Percentiles rank a stretch among this genome's conserved stretches.
phyloP scores from a whole-genome alignment of 768 basidiomycete species.

The Lactifluus pinguis region DNA sequence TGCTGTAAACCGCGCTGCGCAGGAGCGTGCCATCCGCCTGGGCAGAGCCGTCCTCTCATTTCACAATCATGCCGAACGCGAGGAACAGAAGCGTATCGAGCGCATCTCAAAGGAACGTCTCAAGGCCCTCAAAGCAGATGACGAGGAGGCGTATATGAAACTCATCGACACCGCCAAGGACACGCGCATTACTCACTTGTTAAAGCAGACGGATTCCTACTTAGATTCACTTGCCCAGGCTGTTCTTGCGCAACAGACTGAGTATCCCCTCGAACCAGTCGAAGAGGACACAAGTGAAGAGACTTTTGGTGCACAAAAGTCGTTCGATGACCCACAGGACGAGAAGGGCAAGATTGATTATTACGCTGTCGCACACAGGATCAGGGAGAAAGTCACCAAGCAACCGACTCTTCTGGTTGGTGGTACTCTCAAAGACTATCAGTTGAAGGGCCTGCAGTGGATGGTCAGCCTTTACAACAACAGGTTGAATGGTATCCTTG shows the following conservation, averaged over 20 bases:
- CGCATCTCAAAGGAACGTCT: conserved; percentile 95
- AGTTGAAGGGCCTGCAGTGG: conserved; percentile 93
- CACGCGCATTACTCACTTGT: conserved; percentile 92
- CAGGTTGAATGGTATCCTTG: conserved; percentile 87
- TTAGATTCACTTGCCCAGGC: conserved; percentile 93
- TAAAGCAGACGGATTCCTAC: conserved; percentile 90
- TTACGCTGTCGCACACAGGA: conserved; percentile 89
- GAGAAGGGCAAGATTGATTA: conserved; percentile 82
- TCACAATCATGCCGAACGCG: conserved; percentile 89
- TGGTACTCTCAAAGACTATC: conserved; percentile 90
- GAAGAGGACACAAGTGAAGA: conserved; percentile 76
- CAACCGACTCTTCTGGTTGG: conserved; percentile 74
- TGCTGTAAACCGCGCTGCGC: conserved; percentile 47
- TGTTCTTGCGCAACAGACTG: conserved; percentile 85
- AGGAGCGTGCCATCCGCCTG: conserved; percentile 50
- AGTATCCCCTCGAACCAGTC: conserved; percentile 32
- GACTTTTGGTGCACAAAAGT: conserved; percentile 80
- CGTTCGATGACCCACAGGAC: conserved; percentile 49
- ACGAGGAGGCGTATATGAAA: conserved; percentile 99
- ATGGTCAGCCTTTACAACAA: conserved; percentile 98
- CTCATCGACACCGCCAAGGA: conserved; percentile 99
- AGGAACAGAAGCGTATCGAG: conserved; percentile 96
- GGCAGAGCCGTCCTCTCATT: conserved; percentile 74
- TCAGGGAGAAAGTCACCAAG: conserved; percentile 72
- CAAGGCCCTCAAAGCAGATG: conserved; percentile 93